Evolutionary conservation across 2,329 filamentous ascomycete species (phyloP), one percentile per base, ranked within the genome.

Genomic region (Trematosphaeria pertusa): DNA sequence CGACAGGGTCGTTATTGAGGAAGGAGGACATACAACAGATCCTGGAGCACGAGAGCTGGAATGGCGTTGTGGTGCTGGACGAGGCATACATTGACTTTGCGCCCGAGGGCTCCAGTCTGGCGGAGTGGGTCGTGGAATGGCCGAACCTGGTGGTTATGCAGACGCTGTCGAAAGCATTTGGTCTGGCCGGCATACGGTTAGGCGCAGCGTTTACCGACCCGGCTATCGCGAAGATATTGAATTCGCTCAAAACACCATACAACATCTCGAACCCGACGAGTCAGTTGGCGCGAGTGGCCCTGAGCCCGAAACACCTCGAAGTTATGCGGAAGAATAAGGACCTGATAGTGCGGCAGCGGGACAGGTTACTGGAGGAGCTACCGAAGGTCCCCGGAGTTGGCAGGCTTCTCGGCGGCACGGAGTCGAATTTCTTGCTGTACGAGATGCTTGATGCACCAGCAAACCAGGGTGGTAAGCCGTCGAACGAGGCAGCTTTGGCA

Each of bases 81-180:
- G 94, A 99, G 75, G 94, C 94, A 14, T 99, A 99, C 74, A 86
- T 99, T 62, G 94, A 99, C 75, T 99, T 97, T 67, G 87, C 92
- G 5, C 85, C 86, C 5, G 85, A 88, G 37, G 86, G 83, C 19
- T 81, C 89, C 32, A 95, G 89, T 57, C 81, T 97, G 19, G 93
- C 94, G 19, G 89, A 96, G 73, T 96, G 90, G 87, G 92, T 96
- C 1, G 80, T 83, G 26, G 91, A 96, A 65, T 95, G 89, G 84
- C 92, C 93, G 39, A 99, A 99, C 72, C 80, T 99, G 19, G 91
- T 97, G 14, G 92, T 99, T 46, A 91, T 97, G 89, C 94, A 99
- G 78, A 99, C 94, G 1, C 81, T 97, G n/a, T 96, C 89, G 64
- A 99, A 99, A 73, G 94, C 91, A 0, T 99, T 99, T 67, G 94